phyloP scores from a whole-genome alignment of 257 asterid species.

The Ocimum tenuiflorum region DNA sequence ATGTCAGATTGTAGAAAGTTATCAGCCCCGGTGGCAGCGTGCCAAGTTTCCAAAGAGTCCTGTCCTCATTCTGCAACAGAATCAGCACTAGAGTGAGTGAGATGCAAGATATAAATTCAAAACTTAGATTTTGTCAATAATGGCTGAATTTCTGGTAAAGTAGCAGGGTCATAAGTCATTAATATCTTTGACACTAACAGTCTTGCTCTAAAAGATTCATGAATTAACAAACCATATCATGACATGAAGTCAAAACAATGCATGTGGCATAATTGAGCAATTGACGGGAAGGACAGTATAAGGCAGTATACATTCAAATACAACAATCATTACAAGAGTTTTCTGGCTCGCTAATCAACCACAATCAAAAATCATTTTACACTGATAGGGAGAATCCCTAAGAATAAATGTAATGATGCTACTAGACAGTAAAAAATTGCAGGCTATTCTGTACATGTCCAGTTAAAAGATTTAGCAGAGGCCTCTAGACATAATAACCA shows the following conservation, averaged over 20 bases:
- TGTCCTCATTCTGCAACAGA: constrained; percentile 68
- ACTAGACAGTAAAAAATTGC: neutral
- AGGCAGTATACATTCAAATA: neutral
- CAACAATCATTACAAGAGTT: neutral
- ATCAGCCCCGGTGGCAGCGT: constrained; percentile 91
- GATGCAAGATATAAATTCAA: neutral
- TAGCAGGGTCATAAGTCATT: neutral
- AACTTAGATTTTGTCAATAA: too few relatives aligned
- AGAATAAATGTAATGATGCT: neutral
- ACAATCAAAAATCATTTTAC: neutral
- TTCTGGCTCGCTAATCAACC: neutral
- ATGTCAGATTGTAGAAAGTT: constrained; percentile 80
- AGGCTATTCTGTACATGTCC: neutral
- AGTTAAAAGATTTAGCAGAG: neutral
- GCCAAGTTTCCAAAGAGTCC: constrained; percentile 96
- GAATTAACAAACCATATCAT: neutral
- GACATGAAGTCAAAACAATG: neutral
- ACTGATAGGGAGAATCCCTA: too few relatives aligned
- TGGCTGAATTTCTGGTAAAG: neutral
- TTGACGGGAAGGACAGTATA: neutral
- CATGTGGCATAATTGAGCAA: neutral
- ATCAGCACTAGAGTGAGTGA: constrained; percentile 5
- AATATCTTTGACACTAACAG: neutral
- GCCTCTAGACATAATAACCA: neutral
- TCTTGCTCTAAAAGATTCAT: neutral